Evolutionary conservation across 208 protist species (phyloP), one percentile per base, ranked within the genome.

Genomic region (Acanthamoeba polyphaga): DNA sequence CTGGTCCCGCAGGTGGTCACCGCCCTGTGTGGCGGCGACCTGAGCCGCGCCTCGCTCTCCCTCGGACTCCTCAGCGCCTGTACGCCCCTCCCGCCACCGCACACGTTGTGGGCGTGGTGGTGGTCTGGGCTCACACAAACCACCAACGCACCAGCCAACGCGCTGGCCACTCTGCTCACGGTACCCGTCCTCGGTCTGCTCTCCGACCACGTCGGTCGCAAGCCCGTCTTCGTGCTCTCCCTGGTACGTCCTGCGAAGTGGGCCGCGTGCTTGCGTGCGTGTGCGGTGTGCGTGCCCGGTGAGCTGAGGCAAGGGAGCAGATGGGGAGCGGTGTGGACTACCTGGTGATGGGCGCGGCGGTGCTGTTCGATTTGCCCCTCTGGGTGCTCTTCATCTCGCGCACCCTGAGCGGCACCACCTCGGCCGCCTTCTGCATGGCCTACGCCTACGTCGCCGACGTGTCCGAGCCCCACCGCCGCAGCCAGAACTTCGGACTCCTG

Each of bases 321-420:
- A 27, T 72, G 8, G 66, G 66, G 10, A 72, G 66, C 66, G 66
- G 66, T 9, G 22, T 72, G 9, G 66, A 72, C 29, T 72, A 72
- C 66, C 22, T 72, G n/a, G 29, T 34, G 66, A 72, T 72, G n/a
- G 66, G 66, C 22, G 10, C n/a, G 9, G 66, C 66, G 66, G 29
- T 34, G 9, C 22, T 38, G 13, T 72, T 38, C 66, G 66, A 34
- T 1, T 9, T 72, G 66, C 66, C 66, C n/a, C 29, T 72, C 13
- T 72, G 66, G 66, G 66, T 72, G 22, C 66, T 72, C 66, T 72
- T 72, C 66, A 72, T 72, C 66, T 72, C 66, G 22, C 66, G 66
- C 66, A 72, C 66, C 9, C 66, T 72, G 66, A 72, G 66, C 66
- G 66, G 66, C 10, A 72, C 66, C n/a, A 72, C 66, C 0, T 72